phyloP scores from a whole-genome alignment of 2,329 filamentous ascomycete species.

The Sclerotinia subarctica region DNA sequence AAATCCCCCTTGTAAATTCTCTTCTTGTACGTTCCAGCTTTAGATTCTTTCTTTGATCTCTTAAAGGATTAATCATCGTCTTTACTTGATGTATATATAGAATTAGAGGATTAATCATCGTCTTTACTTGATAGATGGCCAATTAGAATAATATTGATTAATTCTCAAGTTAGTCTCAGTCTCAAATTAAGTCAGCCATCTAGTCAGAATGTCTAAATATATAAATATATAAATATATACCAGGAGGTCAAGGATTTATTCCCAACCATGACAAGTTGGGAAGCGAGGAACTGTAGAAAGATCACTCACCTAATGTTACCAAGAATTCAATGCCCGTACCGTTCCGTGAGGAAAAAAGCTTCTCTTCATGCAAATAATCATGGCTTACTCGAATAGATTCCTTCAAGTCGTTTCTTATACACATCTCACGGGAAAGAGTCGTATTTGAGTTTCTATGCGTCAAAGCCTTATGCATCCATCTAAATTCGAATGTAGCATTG shows the following conservation, averaged over 20 bases:
- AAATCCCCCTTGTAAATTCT: not conserved
- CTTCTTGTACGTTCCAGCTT: not conserved
- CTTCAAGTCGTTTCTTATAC: not conserved
- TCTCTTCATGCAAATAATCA: not conserved
- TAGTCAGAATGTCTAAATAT: constrained; percentile 6
- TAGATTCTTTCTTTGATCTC: not conserved
- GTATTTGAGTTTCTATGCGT: not conserved
- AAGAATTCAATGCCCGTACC: not conserved
- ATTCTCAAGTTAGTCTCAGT: no score
- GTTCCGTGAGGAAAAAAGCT: not conserved
- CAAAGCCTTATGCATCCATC: not conserved
- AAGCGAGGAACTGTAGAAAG: no score
- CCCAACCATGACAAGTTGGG: no score
- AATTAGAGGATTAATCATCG: not conserved
- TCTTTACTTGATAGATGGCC: not conserved
- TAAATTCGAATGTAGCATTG: not conserved
- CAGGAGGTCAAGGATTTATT: no score
- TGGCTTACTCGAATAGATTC: not conserved
- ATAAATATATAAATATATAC: no score
- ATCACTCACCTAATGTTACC: no score
- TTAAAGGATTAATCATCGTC: not conserved
- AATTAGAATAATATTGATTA: constrained; percentile 9
- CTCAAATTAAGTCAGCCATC: constrained; percentile 16
- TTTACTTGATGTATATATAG: not conserved
- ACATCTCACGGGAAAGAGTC: not conserved